Evolutionary conservation across 441 rosid genomes (phyloP).

Genomic region (Omphalea diandra): DNA sequence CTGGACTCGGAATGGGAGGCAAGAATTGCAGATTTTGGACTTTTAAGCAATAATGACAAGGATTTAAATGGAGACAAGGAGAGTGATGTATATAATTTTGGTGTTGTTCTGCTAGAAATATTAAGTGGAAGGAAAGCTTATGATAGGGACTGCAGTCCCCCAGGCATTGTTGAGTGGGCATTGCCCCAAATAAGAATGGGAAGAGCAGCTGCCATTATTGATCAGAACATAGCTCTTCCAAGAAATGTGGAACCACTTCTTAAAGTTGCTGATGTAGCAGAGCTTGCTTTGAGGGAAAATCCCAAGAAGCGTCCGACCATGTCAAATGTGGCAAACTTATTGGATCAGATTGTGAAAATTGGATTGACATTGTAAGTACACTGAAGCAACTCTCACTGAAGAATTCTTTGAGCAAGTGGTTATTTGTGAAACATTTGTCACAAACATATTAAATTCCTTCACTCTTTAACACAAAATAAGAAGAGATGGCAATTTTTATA

Average conservation of each 20-base stretch:
- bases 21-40: slow-evolving; percentile 74
- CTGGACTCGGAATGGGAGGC: slow-evolving; percentile 81
- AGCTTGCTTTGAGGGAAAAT: slow-evolving; percentile 45
- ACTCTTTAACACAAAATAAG: slow-evolving; percentile 10
- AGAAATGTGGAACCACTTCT: slow-evolving; percentile 63
- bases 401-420: not conserved
- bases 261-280: slow-evolving; percentile 59
- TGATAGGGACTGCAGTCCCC: slow-evolving; percentile 56
- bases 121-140: slow-evolving; percentile 75
- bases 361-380: slow-evolving; percentile 39
- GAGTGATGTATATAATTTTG: slow-evolving; percentile 63
- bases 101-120: slow-evolving; percentile 68
- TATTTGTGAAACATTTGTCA: not conserved
- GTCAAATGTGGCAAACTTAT: slow-evolving; percentile 36
- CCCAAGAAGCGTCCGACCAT: slow-evolving; percentile 48
- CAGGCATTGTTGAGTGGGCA: slow-evolving; percentile 58
- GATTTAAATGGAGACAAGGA: slow-evolving; percentile 42
- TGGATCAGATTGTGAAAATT: slow-evolving; percentile 47
- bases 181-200: slow-evolving; percentile 48
- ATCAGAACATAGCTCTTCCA: slow-evolving; percentile 42
- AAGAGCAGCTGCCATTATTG: slow-evolving; percentile 45
- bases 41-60: slow-evolving; percentile 44
- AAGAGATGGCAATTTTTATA: not conserved
- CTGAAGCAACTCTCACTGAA: not conserved
- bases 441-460: not conserved